These are phyloP conservation scores for Coprinopsis sp. DNA, from an alignment of 768 basidiomycete species.

Conservation along the genomic window DNA sequence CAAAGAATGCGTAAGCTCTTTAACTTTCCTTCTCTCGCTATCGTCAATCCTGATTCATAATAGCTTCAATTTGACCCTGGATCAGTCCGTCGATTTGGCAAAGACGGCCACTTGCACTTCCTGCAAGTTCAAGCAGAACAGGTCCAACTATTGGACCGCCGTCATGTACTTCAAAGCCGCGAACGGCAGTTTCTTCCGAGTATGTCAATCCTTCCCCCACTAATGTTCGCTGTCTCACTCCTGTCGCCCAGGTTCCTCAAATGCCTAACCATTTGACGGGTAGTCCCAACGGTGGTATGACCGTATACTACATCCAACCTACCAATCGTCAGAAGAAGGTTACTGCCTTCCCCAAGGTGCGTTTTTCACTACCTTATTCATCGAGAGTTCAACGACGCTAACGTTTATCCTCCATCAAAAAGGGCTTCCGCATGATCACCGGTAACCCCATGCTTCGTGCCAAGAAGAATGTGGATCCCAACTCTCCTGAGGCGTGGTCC, in stretches of 20 bases:
- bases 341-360: conserved; percentile 2
- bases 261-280: conserved; percentile 7
- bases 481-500: conserved; percentile 5
- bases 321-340: conserved; percentile 2
- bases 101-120: conserved; percentile 7
- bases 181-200: conserved; percentile 7
- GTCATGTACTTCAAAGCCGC: conserved; percentile 11
- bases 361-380: neutral
- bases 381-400: neutral
- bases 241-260: conserved; percentile 5
- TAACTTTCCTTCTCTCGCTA: neutral
- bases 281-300: conserved; percentile 8
- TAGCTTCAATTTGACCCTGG: conserved; percentile 10
- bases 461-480: neutral
- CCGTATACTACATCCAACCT: conserved; percentile 10
- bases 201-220: neutral
- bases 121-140: conserved; percentile 10
- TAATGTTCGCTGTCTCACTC: neutral
- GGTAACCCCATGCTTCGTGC: conserved; percentile 5
- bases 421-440: conserved; percentile 9
- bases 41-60: neutral
- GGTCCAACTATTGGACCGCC: conserved; percentile 11
- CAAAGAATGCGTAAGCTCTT: conserved; percentile 10
- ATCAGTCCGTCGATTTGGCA: conserved; percentile 4
- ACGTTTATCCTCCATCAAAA: neutral